Evolutionary conservation across 2,329 filamentous ascomycete species (phyloP), one percentile per base, ranked within the genome.

Genomic region (Aspergillus texensis): DNA sequence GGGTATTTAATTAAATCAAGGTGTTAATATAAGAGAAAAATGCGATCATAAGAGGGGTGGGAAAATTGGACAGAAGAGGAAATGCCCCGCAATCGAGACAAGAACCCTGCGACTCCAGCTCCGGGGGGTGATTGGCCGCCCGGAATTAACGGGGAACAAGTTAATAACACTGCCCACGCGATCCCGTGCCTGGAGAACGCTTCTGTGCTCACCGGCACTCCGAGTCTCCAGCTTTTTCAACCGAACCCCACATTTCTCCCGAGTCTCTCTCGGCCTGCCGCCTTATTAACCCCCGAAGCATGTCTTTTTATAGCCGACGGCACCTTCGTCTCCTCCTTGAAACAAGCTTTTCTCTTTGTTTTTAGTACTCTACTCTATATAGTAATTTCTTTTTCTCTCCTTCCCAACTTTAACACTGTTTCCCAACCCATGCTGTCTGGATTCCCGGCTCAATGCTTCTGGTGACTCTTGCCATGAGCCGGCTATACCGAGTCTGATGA

Each of bases 231-330:
- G 52, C 52, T 55, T 55, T 55, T 55, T 26, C 34, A 55, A 36
- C 34, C 34, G 52, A 55, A 55, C 52, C 52, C 52, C 52, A 55
- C 52, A 55, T 55, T 55, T 55, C 32, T 55, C 52, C 52, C 52
- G 32, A 55, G 48, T 55, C 32, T 36, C 48, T 52, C 52, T 55
- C 52, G 52, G 52, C 32, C 52, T 55, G 52, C 52, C 52, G 52
- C 52, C 3, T 36, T n/a, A 24, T 55, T 24, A 21, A 12, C 32
- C 21, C 21, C n/a, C 11, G n/a, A 14, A 11, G 2, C 11, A 19
- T 10, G 14, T 39, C 14, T 39, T 32, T 36, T 39, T 55, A 55
- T 39, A 52, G 28, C 48, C 48, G 48, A 52, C 26, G 14, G 26
- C 24, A 50, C 12, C 26, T 9, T 50, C 12, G 12, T 54, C 4